phyloP scores from a whole-genome alignment of 495 filamentous ascomycete species.

The Daldinia concentrica region DNA sequence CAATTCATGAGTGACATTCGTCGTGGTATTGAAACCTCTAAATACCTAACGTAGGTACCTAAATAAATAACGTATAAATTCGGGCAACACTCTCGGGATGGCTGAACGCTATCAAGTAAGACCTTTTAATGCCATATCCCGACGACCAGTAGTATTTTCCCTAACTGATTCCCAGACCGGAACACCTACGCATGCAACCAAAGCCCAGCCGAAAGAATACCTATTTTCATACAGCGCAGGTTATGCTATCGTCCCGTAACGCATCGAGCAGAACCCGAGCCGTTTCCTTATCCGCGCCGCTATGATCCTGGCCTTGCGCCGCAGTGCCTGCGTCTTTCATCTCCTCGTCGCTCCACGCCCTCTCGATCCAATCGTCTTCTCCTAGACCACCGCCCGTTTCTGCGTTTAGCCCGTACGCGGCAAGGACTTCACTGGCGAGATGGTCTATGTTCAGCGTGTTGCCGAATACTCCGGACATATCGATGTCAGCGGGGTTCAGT shows the following conservation, averaged over 20 bases:
- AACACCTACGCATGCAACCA: constrained; percentile 20
- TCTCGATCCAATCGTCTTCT: constrained; percentile 45
- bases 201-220: not conserved
- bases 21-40: not conserved
- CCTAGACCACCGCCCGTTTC: not conserved
- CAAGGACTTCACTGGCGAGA: constrained; percentile 33
- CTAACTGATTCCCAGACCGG: not conserved
- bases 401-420: constrained; percentile 29
- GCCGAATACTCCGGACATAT: constrained; percentile 30
- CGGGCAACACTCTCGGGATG: constrained; percentile 35
- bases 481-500: constrained; percentile 19
- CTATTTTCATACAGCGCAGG: constrained; percentile 29
- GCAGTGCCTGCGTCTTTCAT: constrained; percentile 12
- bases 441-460: constrained; percentile 27
- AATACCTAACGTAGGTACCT: not conserved
- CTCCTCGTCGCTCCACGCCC: constrained; percentile 41
- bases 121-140: not conserved
- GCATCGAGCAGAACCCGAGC: constrained; percentile 43
- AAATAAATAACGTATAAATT: not conserved
- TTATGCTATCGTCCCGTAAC: constrained; percentile 32
- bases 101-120: not conserved
- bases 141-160: not conserved
- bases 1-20: too few species aligned
- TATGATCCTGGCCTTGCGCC: constrained; percentile 5
- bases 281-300: constrained; percentile 39